These are phyloP conservation scores for Geosmithia flava DNA, from an alignment of 2,329 filamentous ascomycete species.

Conservation along the genomic window DNA sequence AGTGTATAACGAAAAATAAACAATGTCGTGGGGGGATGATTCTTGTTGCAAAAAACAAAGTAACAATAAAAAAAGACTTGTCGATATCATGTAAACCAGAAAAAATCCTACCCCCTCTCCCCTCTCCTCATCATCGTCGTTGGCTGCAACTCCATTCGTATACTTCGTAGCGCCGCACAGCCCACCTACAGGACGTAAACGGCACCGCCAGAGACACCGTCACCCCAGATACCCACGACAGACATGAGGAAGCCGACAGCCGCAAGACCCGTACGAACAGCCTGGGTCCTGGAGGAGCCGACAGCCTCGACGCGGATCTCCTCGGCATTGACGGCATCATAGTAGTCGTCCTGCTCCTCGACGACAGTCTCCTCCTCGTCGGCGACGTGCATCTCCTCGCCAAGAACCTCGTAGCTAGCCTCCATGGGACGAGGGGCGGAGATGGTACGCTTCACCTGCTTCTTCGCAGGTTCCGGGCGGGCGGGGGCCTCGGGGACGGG, in stretches of 20 bases:
- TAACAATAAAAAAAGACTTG: neutral
- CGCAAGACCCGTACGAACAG: conserved; percentile 39
- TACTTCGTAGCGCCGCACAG: neutral
- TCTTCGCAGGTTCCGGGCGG: conserved; percentile 15
- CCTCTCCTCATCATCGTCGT: neutral
- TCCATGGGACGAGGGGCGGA: conserved; percentile 35
- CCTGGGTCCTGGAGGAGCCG: conserved; percentile 38
- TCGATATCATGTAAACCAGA: neutral
- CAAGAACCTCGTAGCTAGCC: conserved; percentile 58
- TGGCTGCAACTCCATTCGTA: neutral
- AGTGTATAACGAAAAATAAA: neutral
- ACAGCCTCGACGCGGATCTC: conserved; percentile 46
- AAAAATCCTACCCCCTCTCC: neutral
- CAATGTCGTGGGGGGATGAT: neutral
- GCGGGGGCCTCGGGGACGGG: conserved; percentile 23
- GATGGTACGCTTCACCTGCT: conserved; percentile 3
- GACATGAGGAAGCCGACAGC: conserved; percentile 48
- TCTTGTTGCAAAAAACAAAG: neutral
- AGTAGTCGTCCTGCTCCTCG: conserved; percentile 27
- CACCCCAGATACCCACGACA: conserved; percentile 54
- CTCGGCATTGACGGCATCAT: conserved; percentile 45
- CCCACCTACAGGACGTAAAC: conserved; percentile 17
- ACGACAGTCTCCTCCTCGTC: conserved; percentile 29
- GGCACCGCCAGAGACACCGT: conserved; percentile 30
- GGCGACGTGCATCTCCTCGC: conserved; percentile 21